A percentile compares a stretch with the other conserved stretches of the same genome.
These are phyloP conservation scores for Coix lacrymajobi DNA, from an alignment of 176 grass and related monocot species.

Conservation along the genomic window DNA sequence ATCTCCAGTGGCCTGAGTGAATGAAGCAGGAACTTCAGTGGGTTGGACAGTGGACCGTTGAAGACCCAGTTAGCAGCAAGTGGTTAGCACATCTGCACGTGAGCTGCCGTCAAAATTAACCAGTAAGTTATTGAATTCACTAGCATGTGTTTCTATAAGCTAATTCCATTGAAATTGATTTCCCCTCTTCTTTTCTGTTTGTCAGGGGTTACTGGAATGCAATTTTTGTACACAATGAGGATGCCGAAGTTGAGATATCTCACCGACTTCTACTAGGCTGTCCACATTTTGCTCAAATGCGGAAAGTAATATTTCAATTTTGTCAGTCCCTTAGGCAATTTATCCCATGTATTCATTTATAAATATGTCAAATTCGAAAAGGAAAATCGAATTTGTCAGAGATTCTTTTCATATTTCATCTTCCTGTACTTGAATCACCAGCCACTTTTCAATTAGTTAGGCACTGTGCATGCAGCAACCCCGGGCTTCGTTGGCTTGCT, in stretches of 20 bases:
- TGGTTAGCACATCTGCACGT: neutral
- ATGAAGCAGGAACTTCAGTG: conserved; percentile 3
- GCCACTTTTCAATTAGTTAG: neutral
- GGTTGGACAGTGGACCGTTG: neutral
- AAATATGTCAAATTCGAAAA: neutral
- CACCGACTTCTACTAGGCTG: neutral
- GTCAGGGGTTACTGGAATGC: neutral
- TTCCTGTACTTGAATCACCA: neutral
- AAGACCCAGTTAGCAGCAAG: neutral
- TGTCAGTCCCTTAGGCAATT: neutral
- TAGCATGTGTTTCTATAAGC: neutral
- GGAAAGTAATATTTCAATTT: neutral
- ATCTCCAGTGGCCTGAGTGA: neutral
- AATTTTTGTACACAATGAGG: neutral
- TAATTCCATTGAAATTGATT: neutral
- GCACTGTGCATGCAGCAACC: neutral
- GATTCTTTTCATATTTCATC: no score
- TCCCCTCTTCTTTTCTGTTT: neutral
- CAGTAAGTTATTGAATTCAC: neutral
- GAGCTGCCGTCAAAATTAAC: neutral
- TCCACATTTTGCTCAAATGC: neutral
- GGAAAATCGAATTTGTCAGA: neutral
- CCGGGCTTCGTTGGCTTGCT: neutral
- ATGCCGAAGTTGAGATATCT: neutral
- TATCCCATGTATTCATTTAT: neutral